Conservation (phyloP, 2,329 filamentous ascomycete genomes). For the Colletotrichum paranaense region DNA sequence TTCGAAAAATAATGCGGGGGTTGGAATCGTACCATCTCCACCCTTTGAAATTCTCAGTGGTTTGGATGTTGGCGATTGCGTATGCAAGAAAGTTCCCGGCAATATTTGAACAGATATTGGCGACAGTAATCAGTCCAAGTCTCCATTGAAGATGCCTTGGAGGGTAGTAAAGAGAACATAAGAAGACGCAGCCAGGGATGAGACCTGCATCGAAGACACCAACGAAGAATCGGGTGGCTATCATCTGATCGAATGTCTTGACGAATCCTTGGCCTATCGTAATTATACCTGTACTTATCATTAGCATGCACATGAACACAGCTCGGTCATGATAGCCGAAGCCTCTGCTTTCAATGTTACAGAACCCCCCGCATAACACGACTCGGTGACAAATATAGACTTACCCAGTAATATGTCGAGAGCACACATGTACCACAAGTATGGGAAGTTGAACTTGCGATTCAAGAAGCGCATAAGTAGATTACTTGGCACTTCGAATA, state of each 20-base stretch:
- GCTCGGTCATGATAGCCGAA: too few relatives aligned
- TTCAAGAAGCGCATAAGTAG: slow-evolving; percentile 35
- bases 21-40: slow-evolving; percentile 37
- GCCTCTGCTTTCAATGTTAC: too few relatives aligned
- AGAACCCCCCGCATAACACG: too few relatives aligned
- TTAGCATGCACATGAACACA: not conserved
- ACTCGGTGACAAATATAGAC: not conserved
- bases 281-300: slow-evolving; percentile 35
- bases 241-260: slow-evolving; percentile 36
- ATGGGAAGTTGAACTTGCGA: slow-evolving; percentile 31
- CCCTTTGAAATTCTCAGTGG: slow-evolving; percentile 37
- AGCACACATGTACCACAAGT: slow-evolving; percentile 38
- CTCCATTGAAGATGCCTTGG: slow-evolving; percentile 39
- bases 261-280: slow-evolving; percentile 42
- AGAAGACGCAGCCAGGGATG: slow-evolving; percentile 40
- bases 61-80: slow-evolving; percentile 40
- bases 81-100: slow-evolving; percentile 40
- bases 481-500: slow-evolving; percentile 40
- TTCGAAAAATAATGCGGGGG: accelerated
- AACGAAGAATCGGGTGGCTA: slow-evolving; percentile 38
- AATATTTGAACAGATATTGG: slow-evolving; percentile 40
- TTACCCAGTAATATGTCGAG: slow-evolving; percentile 37
- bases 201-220: slow-evolving; percentile 41
- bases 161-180: slow-evolving; percentile 40
- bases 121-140: slow-evolving; percentile 39